Evolutionary conservation across 1,139 yeast species (phyloP).

Genomic region (Debaryomyces sp.): DNA sequence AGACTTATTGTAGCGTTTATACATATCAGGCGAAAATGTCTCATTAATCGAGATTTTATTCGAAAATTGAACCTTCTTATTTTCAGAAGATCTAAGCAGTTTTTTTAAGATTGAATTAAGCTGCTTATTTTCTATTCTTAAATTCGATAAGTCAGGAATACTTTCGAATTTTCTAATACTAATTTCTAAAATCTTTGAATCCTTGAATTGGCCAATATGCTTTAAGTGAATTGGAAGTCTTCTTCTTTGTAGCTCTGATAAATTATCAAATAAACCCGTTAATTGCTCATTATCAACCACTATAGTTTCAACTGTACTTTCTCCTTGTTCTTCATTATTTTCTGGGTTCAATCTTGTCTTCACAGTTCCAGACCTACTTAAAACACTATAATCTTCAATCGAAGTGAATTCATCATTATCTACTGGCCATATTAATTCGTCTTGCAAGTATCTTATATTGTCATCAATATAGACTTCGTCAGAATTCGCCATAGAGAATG

Average conservation of each 20-base stretch:
- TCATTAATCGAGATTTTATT: slow-evolving; percentile 47
- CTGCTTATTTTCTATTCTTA: not conserved
- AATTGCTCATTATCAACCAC: slow-evolving; percentile 34
- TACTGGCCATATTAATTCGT: slow-evolving; percentile 36
- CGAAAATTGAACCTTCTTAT: slow-evolving; percentile 43
- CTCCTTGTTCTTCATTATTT: slow-evolving; percentile 1
- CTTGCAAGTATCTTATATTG: slow-evolving; percentile 33
- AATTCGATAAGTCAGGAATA: slow-evolving; percentile 11
- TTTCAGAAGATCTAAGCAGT: slow-evolving; percentile 5
- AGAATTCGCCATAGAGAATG: slow-evolving; percentile 11
- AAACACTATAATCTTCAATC: slow-evolving; percentile 2
- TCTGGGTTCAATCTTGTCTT: slow-evolving; percentile 3
- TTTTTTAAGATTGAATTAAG: slow-evolving; percentile 4
- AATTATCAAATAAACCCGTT: slow-evolving; percentile 28
- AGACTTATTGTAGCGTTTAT: slow-evolving; percentile 54
- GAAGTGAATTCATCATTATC: slow-evolving; percentile 20
- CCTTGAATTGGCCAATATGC: slow-evolving; percentile 43
- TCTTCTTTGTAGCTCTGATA: slow-evolving; percentile 31
- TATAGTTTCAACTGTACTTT: slow-evolving; percentile 18
- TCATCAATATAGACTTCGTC: slow-evolving; percentile 39
- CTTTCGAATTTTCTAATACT: slow-evolving; percentile 37
- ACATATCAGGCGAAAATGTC: slow-evolving; percentile 50
- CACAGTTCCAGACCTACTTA: slow-evolving; percentile 6
- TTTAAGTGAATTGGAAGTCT: slow-evolving; percentile 41
- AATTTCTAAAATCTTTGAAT: slow-evolving; percentile 37